These are phyloP conservation scores for Cyberlindnera euphorbiiphila DNA, from an alignment of 805 yeast genomes.

Conservation along the genomic window DNA sequence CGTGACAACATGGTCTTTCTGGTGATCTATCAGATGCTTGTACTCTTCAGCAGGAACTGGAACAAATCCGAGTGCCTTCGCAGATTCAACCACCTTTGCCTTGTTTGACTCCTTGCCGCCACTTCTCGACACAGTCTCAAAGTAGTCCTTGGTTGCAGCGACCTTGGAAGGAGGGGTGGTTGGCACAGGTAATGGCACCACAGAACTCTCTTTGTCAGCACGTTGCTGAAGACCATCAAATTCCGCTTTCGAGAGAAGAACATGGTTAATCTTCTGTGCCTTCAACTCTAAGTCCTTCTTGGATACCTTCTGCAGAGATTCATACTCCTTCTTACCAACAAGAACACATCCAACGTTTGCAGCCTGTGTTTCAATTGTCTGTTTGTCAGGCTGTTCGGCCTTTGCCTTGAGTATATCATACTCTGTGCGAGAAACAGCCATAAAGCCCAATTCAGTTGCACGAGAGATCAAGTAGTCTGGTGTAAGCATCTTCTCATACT, in stretches of 20 bases:
- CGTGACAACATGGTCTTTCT: conserved; percentile 29
- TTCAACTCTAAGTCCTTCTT: conserved; percentile 29
- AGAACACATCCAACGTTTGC: conserved; percentile 21
- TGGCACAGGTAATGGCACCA: conserved; percentile 7
- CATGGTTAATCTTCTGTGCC: conserved; percentile 30
- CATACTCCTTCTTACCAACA: conserved; percentile 25
- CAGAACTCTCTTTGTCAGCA: conserved; percentile 1
- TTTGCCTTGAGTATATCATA: conserved; percentile 18
- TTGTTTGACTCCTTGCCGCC: conserved; percentile 25
- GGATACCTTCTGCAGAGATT: conserved; percentile 25
- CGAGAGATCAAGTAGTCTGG: conserved; percentile 7
- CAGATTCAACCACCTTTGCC: conserved; percentile 32
- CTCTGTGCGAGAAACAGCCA: conserved; percentile 23
- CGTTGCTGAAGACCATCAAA: conserved; percentile 9
- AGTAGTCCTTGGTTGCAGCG: conserved; percentile 32
- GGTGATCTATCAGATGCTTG: conserved; percentile 29
- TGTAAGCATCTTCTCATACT: conserved; percentile 12
- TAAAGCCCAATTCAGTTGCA: conserved; percentile 11
- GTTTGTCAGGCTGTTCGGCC: conserved; percentile 25
- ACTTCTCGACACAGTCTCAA: conserved; percentile 30
- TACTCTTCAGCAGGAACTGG: conserved; percentile 34
- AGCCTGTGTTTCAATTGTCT: conserved; percentile 19
- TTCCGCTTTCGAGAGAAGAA: conserved; percentile 25
- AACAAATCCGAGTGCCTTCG: conserved; percentile 32
- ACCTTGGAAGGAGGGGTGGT: conserved; percentile 29